phyloP scores from a whole-genome alignment of 768 basidiomycete species.

The Termitomyces bulborhizus region DNA sequence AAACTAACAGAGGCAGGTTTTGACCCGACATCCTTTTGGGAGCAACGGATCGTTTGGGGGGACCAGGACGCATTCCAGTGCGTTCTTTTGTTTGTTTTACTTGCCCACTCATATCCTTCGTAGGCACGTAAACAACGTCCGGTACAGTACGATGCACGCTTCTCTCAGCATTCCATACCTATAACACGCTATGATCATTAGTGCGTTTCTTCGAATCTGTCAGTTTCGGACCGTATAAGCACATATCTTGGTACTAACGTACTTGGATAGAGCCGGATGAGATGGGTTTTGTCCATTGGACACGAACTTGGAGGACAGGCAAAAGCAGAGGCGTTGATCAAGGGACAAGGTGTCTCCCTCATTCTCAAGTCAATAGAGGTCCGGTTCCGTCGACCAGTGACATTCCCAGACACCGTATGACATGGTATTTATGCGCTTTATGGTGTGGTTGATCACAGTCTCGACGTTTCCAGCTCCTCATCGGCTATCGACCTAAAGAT shows the following conservation, averaged over 20 bases:
- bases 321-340: slow-evolving; percentile 51
- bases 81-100: slow-evolving; percentile 17
- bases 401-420: slow-evolving; percentile 68
- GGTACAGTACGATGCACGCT: slow-evolving; percentile 45
- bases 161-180: background rate
- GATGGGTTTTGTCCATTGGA: slow-evolving; percentile 58
- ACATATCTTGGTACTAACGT: background rate
- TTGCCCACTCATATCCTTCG: background rate
- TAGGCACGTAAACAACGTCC: slow-evolving; percentile 77
- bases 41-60: slow-evolving; percentile 75
- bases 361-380: slow-evolving; percentile 69
- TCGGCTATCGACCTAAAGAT: slow-evolving; percentile 51
- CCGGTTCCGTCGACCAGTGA: slow-evolving; percentile 65
- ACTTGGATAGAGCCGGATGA: slow-evolving; percentile 52
- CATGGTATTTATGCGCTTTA: background rate
- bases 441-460: background rate
- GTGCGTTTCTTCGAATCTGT: slow-evolving; percentile 71
- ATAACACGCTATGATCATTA: slow-evolving; percentile 18
- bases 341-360: slow-evolving; percentile 59
- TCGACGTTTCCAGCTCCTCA: slow-evolving; percentile 40
- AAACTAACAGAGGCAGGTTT: slow-evolving; percentile 42
- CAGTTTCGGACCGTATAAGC: slow-evolving; percentile 14
- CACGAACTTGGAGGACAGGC: slow-evolving; percentile 52
- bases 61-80: slow-evolving; percentile 77
- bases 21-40: slow-evolving; percentile 67